phyloP scores from a whole-genome alignment of 352 stramenopile genomes.

The Peronosclerospora sorghi region DNA sequence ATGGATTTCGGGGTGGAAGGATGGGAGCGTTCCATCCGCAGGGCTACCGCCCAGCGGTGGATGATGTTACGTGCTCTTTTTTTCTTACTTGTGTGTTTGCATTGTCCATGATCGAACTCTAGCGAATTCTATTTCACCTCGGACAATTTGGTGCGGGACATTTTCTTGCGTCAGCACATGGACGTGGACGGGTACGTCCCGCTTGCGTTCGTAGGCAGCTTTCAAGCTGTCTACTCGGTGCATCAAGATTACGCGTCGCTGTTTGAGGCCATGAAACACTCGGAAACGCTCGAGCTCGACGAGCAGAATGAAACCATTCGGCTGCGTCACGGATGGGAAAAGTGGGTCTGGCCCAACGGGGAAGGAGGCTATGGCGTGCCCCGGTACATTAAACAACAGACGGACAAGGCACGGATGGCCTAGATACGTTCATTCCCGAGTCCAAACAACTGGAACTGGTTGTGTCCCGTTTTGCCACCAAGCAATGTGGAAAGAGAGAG shows the following conservation, averaged over 20 bases:
- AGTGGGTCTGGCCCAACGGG: constrained; percentile 84
- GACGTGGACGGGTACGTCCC: constrained; percentile 83
- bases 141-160: constrained; percentile 77
- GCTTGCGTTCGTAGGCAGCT: constrained; percentile 83
- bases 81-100: not conserved
- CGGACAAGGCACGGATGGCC: constrained; percentile 17
- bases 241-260: constrained; percentile 81
- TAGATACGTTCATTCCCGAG: too few species aligned
- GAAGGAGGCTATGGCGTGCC: constrained; percentile 81
- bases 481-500: too few species aligned
- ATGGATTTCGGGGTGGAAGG: not conserved
- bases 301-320: constrained; percentile 86
- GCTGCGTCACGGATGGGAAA: constrained; percentile 72
- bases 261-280: constrained; percentile 56
- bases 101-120: not conserved
- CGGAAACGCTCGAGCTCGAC: constrained; percentile 66
- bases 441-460: too few species aligned
- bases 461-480: too few species aligned
- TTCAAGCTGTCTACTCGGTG: constrained; percentile 78
- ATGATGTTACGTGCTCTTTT: not conserved
- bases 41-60: too few species aligned
- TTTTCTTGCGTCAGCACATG: constrained; percentile 80
- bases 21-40: too few species aligned
- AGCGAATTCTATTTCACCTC: constrained; percentile 84
- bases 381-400: constrained; percentile 80